Evolutionary conservation across 2,329 filamentous ascomycete species (phyloP).

Genomic region (Daldinia eschscholtzii): DNA sequence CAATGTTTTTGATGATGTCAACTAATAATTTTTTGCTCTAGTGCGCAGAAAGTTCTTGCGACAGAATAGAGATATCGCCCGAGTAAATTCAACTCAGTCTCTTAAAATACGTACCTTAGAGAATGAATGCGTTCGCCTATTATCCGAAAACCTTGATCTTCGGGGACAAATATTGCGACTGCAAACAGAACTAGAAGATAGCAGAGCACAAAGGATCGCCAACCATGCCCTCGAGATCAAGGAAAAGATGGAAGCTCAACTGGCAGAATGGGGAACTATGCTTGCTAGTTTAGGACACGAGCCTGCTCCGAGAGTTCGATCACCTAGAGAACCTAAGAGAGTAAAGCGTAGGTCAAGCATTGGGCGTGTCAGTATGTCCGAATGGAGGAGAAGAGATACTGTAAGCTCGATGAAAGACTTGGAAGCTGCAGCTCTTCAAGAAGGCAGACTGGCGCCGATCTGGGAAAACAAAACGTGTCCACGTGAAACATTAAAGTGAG

Average conservation of each 20-base stretch:
- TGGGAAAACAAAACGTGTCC: constrained; percentile 77
- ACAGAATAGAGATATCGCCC: constrained; percentile 86
- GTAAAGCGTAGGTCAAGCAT: constrained; percentile 59
- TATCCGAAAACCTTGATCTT: constrained; percentile 83
- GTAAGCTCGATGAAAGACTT: constrained; percentile 59
- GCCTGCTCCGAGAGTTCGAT: constrained; percentile 64
- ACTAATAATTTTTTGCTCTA: constrained; percentile 53
- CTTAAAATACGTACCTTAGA: constrained; percentile 82
- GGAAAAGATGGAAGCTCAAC: constrained; percentile 76
- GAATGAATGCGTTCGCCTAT: constrained; percentile 78
- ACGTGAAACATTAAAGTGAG: constrained; percentile 74
- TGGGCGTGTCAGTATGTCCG: constrained; percentile 62
- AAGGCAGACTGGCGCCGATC: constrained; percentile 74
- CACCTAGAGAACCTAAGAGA: constrained; percentile 57
- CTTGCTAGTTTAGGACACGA: constrained; percentile 74
- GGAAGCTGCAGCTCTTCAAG: constrained; percentile 63
- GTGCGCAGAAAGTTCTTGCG: constrained; percentile 84
- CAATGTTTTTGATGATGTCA: not conserved
- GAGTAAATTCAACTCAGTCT: constrained; percentile 81
- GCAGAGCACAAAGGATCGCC: constrained; percentile 69
- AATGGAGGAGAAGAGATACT: constrained; percentile 68
- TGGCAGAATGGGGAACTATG: constrained; percentile 76
- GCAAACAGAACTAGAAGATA: constrained; percentile 74
- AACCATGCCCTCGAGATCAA: constrained; percentile 78
- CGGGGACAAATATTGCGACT: constrained; percentile 77